Evolutionary conservation across 345 rosid genomes (phyloP).

Genomic region (Boechera retrofracta): DNA sequence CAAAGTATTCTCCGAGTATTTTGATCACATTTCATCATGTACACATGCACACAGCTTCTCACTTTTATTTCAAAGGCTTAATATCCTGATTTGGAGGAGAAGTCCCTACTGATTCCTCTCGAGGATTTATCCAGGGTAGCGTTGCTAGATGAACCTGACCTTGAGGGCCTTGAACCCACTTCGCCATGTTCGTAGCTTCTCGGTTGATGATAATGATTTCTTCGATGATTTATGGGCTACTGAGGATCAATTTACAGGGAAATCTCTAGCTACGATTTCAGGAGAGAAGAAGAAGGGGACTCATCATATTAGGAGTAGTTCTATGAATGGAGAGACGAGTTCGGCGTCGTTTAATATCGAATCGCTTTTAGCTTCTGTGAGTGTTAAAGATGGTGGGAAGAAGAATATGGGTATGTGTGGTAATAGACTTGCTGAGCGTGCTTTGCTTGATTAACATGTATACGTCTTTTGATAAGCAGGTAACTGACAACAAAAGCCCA

Average conservation of each 20-base stretch:
- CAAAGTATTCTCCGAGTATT: too few relatives aligned
- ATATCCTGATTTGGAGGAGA: slow-evolving; percentile 61
- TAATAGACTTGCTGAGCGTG: slow-evolving; percentile 83
- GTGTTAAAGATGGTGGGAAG: slow-evolving; percentile 60
- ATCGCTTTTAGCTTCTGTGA: slow-evolving; percentile 48
- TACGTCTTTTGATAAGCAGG: too few relatives aligned
- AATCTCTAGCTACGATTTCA: slow-evolving; percentile 34
- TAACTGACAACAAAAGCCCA: too few relatives aligned
- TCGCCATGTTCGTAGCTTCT: slow-evolving; percentile 80
- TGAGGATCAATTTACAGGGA: slow-evolving; percentile 51
- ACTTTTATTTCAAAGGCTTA: slow-evolving; percentile 25
- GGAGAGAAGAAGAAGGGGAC: slow-evolving; percentile 48
- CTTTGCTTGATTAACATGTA: slow-evolving; percentile 61
- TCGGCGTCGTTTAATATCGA: slow-evolving; percentile 64
- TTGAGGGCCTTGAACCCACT: slow-evolving; percentile 50
- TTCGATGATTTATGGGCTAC: slow-evolving; percentile 59
- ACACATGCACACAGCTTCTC: slow-evolving; percentile 35
- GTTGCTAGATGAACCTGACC: slow-evolving; percentile 59
- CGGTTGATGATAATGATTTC: slow-evolving; percentile 82
- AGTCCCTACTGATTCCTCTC: slow-evolving; percentile 87
- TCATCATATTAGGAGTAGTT: slow-evolving; percentile 63
- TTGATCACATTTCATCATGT: slow-evolving; percentile 27
- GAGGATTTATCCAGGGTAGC: slow-evolving; percentile 66
- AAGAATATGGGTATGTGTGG: slow-evolving; percentile 73
- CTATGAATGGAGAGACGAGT: slow-evolving; percentile 75